Evolutionary conservation across 345 rosid species (phyloP).

Genomic region (Eucalyptus regnans): DNA sequence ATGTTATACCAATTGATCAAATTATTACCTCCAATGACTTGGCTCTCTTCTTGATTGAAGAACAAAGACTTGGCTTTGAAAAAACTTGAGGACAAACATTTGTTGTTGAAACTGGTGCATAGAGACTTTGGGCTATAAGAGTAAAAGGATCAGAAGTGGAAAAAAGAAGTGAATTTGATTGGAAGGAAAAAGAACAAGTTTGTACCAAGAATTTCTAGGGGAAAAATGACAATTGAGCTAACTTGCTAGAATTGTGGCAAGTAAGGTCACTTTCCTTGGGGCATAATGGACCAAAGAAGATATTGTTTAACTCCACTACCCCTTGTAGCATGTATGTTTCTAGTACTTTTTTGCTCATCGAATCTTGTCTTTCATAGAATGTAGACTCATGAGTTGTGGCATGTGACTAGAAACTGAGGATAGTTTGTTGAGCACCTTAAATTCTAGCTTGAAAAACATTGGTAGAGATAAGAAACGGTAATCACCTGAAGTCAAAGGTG

Average conservation of each 20-base stretch:
- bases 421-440: background rate
- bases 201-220: background rate
- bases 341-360: background rate
- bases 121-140: background rate
- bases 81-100: background rate
- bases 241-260: background rate
- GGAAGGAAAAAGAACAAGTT: background rate
- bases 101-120: background rate
- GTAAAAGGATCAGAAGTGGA: background rate
- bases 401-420: background rate
- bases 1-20: background rate
- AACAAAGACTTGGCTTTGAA: background rate
- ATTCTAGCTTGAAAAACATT: background rate
- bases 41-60: background rate
- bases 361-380: background rate
- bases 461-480: background rate
- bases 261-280: background rate
- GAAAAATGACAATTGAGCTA: background rate
- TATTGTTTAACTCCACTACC: background rate
- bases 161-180: background rate
- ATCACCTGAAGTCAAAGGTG: background rate
- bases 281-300: background rate
- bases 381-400: background rate
- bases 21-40: background rate
- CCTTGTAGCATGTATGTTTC: background rate